These are phyloP conservation scores for Trichoderma asperelloides DNA, from an alignment of 495 filamentous ascomycete species.

Conservation along the genomic window DNA sequence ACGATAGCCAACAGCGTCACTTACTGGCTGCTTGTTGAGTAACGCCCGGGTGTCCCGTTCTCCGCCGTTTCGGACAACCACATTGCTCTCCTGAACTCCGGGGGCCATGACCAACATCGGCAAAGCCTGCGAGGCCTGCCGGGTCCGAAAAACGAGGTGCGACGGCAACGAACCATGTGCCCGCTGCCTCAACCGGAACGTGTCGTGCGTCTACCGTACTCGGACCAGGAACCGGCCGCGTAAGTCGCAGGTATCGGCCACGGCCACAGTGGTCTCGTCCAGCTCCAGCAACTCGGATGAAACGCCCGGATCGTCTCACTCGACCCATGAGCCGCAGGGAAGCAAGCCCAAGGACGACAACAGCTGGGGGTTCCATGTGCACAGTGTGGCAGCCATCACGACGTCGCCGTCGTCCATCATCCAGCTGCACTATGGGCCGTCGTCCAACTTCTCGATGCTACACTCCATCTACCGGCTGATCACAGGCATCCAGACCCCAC, in stretches of 20 bases:
- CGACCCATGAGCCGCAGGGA: background rate
- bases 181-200: constrained; percentile 1
- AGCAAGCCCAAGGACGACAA: background rate
- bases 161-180: background rate
- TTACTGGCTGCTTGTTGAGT: background rate
- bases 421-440: constrained; percentile 1
- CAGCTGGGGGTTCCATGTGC: constrained; percentile 3
- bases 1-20: background rate
- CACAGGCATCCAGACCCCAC: background rate
- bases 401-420: constrained; percentile 6
- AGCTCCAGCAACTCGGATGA: background rate
- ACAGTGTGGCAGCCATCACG: background rate
- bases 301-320: background rate
- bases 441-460: constrained; percentile 5
- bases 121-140: constrained; percentile 2
- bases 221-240: constrained; percentile 3
- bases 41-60: background rate
- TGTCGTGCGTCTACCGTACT: background rate
- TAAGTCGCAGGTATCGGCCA: background rate
- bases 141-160: background rate
- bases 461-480: constrained; percentile 4
- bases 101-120: background rate
- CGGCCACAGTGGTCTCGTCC: background rate
- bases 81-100: background rate
- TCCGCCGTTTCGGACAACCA: background rate